Evolutionary conservation across 768 basidiomycete genomes (phyloP), one percentile per base, ranked within the genome.

Genomic region (Collybia sp.): DNA sequence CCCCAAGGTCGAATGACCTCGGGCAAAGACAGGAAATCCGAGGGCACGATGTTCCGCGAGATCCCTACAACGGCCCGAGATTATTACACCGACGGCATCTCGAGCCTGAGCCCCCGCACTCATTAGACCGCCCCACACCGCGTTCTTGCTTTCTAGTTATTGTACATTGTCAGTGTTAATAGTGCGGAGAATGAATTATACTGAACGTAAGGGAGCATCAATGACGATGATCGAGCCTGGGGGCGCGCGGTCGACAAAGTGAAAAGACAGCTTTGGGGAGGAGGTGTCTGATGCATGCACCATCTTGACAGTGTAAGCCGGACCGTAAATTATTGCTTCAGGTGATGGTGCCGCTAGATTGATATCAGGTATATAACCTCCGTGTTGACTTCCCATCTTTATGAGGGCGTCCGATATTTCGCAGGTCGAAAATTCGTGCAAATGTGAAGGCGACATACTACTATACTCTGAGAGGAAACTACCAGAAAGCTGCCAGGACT

Each of bases 61-160:
- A 64, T 97, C 93, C 56, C 93, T 77, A 65, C 87, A 90, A 12
- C 90, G 79, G 9, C 90, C 90, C 37, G 85, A 88, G 48, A 95
- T 85, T 35, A 95, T 70, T 39, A 86, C 89, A 10, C 89, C 93
- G 17, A 70, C 68, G 11, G 82, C 83, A 15, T 76, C 76, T 46
- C 83, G 80, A 11, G 79, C 76, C 57, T 81, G 77, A 1, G 92
- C 92, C 16, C 89, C 89, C 0, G 88, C 87, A 10, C 89, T 83
- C 91, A 93, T 91, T 41, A 91, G 79, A 15, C 93, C 92, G 17
- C 93, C 92, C 93, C 93, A 95, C 5, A 92, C 88, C 3, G 91
- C 90, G 54, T 82, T 86, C 63, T 85, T 85, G 19, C 73, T 68
- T 45, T 81, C 88, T 85, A 25, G 25, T 25, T 25, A 8, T 25